phyloP scores from a whole-genome alignment of 345 rosid genomes.

The Lenwebbia sp. region DNA sequence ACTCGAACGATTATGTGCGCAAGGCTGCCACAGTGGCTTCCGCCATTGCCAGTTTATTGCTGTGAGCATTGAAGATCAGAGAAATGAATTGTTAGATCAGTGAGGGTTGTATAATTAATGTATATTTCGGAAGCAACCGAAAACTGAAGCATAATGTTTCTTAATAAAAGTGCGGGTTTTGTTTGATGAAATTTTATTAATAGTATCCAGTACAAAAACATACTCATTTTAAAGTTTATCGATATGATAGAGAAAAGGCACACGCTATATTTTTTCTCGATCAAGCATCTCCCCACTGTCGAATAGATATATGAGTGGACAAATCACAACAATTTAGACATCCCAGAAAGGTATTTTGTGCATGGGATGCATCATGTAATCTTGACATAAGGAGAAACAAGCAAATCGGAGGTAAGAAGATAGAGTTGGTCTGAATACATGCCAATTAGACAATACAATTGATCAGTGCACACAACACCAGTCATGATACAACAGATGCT shows the following conservation, averaged over 20 bases:
- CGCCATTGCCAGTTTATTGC: constrained; percentile 18
- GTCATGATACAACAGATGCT: not conserved
- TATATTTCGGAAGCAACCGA: not conserved
- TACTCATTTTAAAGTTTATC: not conserved
- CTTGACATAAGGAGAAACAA: not conserved
- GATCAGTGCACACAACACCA: not conserved
- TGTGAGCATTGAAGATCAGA: not conserved
- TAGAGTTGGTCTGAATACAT: not conserved
- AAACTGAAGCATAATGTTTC: not conserved
- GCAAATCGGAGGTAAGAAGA: not conserved
- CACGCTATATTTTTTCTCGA: not conserved
- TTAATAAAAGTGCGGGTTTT: not conserved
- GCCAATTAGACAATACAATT: not conserved
- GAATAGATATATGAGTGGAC: not conserved
- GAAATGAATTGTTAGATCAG: not conserved
- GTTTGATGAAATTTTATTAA: not conserved
- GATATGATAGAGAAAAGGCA: not conserved
- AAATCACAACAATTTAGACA: not conserved
- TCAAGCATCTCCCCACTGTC: not conserved
- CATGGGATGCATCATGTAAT: not conserved
- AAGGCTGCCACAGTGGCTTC: constrained; percentile 10
- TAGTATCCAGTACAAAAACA: not conserved
- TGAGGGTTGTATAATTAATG: not conserved
- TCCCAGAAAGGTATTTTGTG: not conserved
- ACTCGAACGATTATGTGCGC: constrained; percentile 3